Base-by-base conservation (phyloP, 1,284 basidiomycete genomes). In the Leccinum brunneo-olivaceum region DNA sequence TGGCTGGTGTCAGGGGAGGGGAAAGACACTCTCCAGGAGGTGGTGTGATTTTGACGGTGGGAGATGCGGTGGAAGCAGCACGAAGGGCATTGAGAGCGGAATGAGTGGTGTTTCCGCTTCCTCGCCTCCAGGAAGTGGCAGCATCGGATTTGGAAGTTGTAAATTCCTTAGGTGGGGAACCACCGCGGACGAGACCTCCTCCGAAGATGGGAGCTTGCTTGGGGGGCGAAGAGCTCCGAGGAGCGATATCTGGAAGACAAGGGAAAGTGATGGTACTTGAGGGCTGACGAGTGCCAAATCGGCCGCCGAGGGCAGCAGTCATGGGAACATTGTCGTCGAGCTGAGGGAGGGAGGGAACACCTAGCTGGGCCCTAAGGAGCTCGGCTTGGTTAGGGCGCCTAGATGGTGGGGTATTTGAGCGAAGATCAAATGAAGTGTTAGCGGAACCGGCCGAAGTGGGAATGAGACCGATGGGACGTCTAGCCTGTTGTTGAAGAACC, bases 241-340 rank as follows among this genome's bases (percentile, higher is more conserved):
- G 72, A 3, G 67, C 59, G 41, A 62, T 60, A 32, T 72, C 66
- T 28, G 47, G 67, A 62, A 54, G 66, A 66, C 50, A 68, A 45
- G 50, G 64, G 57, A 52, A 62, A 50, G 69, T 71, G 49, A 71
- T 56, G 52, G 66, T 73, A 33, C 66, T 68, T 40, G 74, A 63
- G 12, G 52, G 43, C 0, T 50, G 24, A 50, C 86, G 84, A 50
- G 74, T 72, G 27, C 84, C 84, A 51, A 85, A 88, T 53, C 78
- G 78, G 45, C 86, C 86, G 43, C 78, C 80, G 24, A 87, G 67
- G 34, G 80, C 74, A 38, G 87, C 85, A 30, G 85, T 84, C 86
- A 86, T 86, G 37, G 86, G 85, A 42, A 79, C 69, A 49, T 77
- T 74, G 24, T 84, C 79, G 40, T 75, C 72, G 12, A 54, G 52